These are phyloP conservation scores for Aspergillus sp. DNA, from an alignment of 2,329 filamentous ascomycete species.

Conservation along the genomic window DNA sequence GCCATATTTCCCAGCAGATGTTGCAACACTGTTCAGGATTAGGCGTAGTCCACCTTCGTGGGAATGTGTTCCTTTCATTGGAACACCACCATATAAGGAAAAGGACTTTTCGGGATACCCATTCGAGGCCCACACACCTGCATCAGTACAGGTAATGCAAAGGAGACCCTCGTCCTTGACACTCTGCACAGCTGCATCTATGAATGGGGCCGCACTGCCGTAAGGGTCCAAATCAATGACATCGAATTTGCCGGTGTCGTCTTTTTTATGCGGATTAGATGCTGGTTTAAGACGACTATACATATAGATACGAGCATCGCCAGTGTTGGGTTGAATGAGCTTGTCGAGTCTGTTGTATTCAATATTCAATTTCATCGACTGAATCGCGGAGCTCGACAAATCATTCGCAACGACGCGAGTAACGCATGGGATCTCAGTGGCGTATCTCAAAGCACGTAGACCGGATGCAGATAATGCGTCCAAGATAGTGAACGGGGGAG, in stretches of 20 bases:
- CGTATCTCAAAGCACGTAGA: slow-evolving; percentile 85
- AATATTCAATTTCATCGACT: slow-evolving; percentile 81
- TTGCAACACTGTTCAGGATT: slow-evolving; percentile 78
- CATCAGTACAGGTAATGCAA: slow-evolving; percentile 95
- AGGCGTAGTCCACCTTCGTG: slow-evolving; percentile 89
- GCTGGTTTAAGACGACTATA: slow-evolving; percentile 62
- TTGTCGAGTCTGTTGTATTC: slow-evolving; percentile 74
- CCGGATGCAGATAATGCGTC: slow-evolving; percentile 95
- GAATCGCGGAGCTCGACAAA: slow-evolving; percentile 72
- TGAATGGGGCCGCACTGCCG: slow-evolving; percentile 86
- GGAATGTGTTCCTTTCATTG: slow-evolving; percentile 78
- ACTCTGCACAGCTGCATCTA: slow-evolving; percentile 86
- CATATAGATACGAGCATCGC: slow-evolving; percentile 90
- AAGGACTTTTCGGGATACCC: slow-evolving; percentile 94
- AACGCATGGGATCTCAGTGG: slow-evolving; percentile 81
- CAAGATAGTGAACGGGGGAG: slow-evolving; percentile 71
- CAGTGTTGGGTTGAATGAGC: slow-evolving; percentile 70
- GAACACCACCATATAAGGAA: slow-evolving; percentile 87
- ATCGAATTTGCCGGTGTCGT: slow-evolving; percentile 66
- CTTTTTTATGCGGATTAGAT: slow-evolving; percentile 40
- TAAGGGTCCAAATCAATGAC: slow-evolving; percentile 97
- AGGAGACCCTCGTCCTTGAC: slow-evolving; percentile 85
- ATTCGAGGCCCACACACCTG: slow-evolving; percentile 89
- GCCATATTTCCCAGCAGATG: slow-evolving; percentile 79
- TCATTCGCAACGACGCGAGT: slow-evolving; percentile 88